These are phyloP conservation scores for Lepiota brunneoincarnata DNA, from an alignment of 768 basidiomycete species.

Conservation along the genomic window DNA sequence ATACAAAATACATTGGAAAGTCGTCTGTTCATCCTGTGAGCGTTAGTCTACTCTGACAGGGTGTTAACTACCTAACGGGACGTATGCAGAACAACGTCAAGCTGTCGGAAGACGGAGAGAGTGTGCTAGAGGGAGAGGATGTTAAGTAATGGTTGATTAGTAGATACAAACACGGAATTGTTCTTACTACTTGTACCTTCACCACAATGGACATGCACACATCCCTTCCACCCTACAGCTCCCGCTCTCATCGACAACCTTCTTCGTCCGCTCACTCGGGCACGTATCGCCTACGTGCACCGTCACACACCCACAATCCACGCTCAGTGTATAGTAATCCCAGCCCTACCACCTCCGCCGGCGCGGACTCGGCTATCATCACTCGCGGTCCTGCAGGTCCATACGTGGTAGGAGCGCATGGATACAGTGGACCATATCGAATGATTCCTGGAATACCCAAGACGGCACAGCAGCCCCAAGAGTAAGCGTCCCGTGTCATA, in stretches of 20 bases:
- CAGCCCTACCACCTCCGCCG: slow-evolving; percentile 21
- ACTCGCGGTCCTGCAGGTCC: not conserved
- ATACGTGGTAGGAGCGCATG: not conserved
- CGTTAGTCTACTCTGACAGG: slow-evolving; percentile 3
- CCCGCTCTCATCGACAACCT: slow-evolving; percentile 15
- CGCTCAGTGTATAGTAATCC: slow-evolving; percentile 25
- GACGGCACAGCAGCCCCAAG: not conserved
- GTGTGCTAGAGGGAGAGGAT: slow-evolving; percentile 62
- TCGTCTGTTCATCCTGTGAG: slow-evolving; percentile 47
- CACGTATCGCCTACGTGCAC: slow-evolving; percentile 24
- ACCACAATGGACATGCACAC: slow-evolving; percentile 37
- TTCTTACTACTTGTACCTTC: not conserved
- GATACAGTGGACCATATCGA: slow-evolving; percentile 5
- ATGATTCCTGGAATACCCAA: slow-evolving; percentile 10
- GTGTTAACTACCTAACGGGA: not conserved
- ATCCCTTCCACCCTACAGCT: slow-evolving; percentile 28
- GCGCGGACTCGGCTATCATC: slow-evolving; percentile 5
- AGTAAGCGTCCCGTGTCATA: not conserved
- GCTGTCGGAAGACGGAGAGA: slow-evolving; percentile 77
- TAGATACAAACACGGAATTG: not conserved
- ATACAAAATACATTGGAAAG: slow-evolving; percentile 84
- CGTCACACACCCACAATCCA: slow-evolving; percentile 24
- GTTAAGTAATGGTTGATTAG: slow-evolving; percentile 27
- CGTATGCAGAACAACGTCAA: slow-evolving; percentile 63
- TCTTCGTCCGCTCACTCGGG: not conserved